Evolutionary conservation across 1,139 yeast genomes (phyloP).

Genomic region (Yamadazyma jaroonii): DNA sequence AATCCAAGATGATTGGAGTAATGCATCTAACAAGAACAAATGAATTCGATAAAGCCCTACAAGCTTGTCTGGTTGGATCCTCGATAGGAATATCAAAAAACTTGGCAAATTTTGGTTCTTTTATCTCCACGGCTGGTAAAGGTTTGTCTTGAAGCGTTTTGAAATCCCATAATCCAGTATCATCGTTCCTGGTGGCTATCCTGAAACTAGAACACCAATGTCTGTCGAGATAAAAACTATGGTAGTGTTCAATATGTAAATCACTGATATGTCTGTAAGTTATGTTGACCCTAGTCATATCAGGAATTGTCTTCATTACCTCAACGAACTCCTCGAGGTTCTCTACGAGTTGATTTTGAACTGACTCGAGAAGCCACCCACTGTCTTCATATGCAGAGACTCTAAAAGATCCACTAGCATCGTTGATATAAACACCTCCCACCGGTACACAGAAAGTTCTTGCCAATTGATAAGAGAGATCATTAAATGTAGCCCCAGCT

Average conservation of each 20-base stretch:
- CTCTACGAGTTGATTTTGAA: slow-evolving; percentile 73
- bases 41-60: slow-evolving; percentile 49
- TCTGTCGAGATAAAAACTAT: slow-evolving; percentile 70
- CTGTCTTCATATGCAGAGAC: slow-evolving; percentile 56
- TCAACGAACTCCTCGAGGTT: slow-evolving; percentile 72
- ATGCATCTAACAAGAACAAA: slow-evolving; percentile 68
- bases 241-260: slow-evolving; percentile 67
- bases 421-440: slow-evolving; percentile 75
- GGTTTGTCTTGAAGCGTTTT: slow-evolving; percentile 63
- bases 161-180: slow-evolving; percentile 87
- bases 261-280: slow-evolving; percentile 79
- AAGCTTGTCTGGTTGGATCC: slow-evolving; percentile 40
- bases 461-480: slow-evolving; percentile 85
- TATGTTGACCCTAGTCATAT: slow-evolving; percentile 67
- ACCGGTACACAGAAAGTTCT: slow-evolving; percentile 82
- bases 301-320: slow-evolving; percentile 77
- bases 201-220: slow-evolving; percentile 80
- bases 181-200: slow-evolving; percentile 73
- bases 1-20: slow-evolving; percentile 71
- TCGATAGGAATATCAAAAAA: slow-evolving; percentile 69
- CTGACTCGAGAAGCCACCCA: slow-evolving; percentile 72
- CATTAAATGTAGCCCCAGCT: slow-evolving; percentile 84
- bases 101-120: slow-evolving; percentile 58
- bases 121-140: slow-evolving; percentile 42
- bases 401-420: slow-evolving; percentile 77